Evolutionary conservation across 148 eudicot species (phyloP).

Genomic region (Rhododendron molle): DNA sequence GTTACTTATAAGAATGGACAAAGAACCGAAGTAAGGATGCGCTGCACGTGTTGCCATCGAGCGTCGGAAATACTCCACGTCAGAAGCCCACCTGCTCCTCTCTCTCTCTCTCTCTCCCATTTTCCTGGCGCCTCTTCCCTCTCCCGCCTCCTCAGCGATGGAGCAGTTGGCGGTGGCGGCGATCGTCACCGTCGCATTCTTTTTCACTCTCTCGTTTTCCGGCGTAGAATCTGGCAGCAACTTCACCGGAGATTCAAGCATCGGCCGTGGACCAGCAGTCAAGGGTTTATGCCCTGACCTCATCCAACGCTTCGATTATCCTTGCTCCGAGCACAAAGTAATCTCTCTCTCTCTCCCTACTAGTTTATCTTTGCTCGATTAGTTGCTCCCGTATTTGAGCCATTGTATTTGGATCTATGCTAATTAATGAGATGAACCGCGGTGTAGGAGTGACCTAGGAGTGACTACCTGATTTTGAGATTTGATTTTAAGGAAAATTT

Average conservation of each 20-base stretch:
- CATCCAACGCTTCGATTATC: slow-evolving; percentile 55
- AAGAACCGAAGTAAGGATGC: background rate
- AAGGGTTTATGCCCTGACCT: slow-evolving; percentile 56
- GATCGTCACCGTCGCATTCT: background rate
- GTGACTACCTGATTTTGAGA: background rate
- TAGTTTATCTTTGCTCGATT: background rate
- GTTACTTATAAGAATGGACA: background rate
- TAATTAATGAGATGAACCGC: background rate
- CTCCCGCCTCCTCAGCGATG: slow-evolving; percentile 4
- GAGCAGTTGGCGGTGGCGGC: slow-evolving; percentile 10
- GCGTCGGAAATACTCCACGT: background rate
- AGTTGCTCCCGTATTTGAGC: background rate
- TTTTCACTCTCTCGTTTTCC: slow-evolving; percentile 12
- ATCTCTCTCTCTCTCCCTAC: slow-evolving; percentile 8
- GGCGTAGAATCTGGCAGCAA: slow-evolving; percentile 16
- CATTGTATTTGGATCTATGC: background rate
- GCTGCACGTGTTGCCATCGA: background rate
- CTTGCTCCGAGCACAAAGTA: slow-evolving; percentile 79
- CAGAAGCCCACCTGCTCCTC: background rate
- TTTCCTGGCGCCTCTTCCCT: background rate
- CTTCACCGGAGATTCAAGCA: slow-evolving; percentile 18
- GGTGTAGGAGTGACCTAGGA: background rate
- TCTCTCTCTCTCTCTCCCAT: background rate
- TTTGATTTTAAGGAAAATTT: too few relatives aligned
- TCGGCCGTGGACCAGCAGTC: slow-evolving; percentile 19